These are phyloP conservation scores for Hygrophoropsis aurantiaca DNA, from an alignment of 768 basidiomycete species.

Conservation along the genomic window DNA sequence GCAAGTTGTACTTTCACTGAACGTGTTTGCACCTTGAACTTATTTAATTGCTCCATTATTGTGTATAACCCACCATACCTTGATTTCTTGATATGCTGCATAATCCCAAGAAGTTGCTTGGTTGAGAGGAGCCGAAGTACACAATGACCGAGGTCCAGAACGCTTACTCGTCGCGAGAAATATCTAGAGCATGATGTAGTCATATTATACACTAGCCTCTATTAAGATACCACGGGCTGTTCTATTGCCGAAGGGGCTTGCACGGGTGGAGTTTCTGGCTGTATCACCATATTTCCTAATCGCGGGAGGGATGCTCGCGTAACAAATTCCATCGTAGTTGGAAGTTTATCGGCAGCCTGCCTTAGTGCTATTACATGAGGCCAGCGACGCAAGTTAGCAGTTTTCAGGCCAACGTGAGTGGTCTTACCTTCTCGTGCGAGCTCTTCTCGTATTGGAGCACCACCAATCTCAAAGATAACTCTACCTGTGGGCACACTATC, in stretches of 20 bases:
- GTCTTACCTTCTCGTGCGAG: slow-evolving; percentile 84
- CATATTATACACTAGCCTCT: no score
- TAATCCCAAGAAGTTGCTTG: no score
- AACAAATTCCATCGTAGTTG: slow-evolving; percentile 87
- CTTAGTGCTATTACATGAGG: slow-evolving; percentile 63
- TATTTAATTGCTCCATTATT: no score
- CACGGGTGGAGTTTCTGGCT: slow-evolving; percentile 26
- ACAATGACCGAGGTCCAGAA: no score
- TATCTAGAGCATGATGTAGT: no score
- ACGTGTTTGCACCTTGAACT: no score
- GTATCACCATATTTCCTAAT: slow-evolving; percentile 63
- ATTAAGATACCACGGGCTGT: no score
- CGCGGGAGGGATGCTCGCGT: slow-evolving; percentile 66
- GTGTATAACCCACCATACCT: no score
- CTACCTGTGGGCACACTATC: slow-evolving; percentile 81
- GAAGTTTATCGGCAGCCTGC: slow-evolving; percentile 85
- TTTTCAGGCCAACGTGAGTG: background rate
- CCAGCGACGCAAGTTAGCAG: slow-evolving; percentile 3
- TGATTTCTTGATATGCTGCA: no score
- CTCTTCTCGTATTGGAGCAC: slow-evolving; percentile 85
- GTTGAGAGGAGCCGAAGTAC: no score
- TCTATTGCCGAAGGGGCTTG: slow-evolving; percentile 4
- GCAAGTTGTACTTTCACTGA: no score
- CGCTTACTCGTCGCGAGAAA: no score
- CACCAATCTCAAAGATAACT: slow-evolving; percentile 93